phyloP scores from a whole-genome alignment of 805 yeast species.

The Starmerella gropengiesseri region DNA sequence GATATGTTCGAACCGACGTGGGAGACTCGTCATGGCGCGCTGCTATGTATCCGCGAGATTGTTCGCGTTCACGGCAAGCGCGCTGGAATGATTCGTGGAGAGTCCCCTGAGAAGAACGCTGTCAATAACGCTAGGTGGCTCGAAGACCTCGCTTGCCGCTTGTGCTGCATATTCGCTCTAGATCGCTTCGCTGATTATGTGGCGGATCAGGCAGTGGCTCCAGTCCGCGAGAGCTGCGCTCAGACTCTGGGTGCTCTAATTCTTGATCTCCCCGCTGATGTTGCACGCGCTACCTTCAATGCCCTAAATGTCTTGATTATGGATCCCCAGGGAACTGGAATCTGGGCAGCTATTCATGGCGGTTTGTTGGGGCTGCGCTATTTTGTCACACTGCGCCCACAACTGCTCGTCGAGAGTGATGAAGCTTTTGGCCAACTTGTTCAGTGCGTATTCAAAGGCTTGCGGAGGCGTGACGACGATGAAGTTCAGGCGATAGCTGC shows the following conservation, averaged over 20 bases:
- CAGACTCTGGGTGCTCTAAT: constrained; percentile 85
- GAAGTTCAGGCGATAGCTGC: constrained; percentile 98
- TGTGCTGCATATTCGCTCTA: constrained; percentile 76
- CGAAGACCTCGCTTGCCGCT: constrained; percentile 78
- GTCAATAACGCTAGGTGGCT: constrained; percentile 53
- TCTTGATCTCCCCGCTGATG: constrained; percentile 53
- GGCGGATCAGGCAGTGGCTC: constrained; percentile 95
- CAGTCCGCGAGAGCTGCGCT: constrained; percentile 93
- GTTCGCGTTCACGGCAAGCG: constrained; percentile 70
- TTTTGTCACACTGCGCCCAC: constrained; percentile 80
- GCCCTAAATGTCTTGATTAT: constrained; percentile 57
- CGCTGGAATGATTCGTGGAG: constrained; percentile 71
- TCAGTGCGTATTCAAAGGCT: constrained; percentile 75
- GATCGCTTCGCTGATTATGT: constrained; percentile 97
- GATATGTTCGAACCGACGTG: constrained; percentile 78
- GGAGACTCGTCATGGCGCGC: constrained; percentile 95
- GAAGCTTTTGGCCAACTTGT: constrained; percentile 60
- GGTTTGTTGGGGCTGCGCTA: constrained; percentile 90
- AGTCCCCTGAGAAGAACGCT: constrained; percentile 51
- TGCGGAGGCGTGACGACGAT: constrained; percentile 63
- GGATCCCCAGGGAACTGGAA: constrained; percentile 37
- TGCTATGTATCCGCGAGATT: constrained; percentile 81
- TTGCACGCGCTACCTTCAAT: constrained; percentile 51
- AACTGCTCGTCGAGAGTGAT: constrained; percentile 50
- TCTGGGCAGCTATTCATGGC: constrained; percentile 98